phyloP scores from a whole-genome alignment of 768 basidiomycete species.

The Clathrus columnatus region DNA sequence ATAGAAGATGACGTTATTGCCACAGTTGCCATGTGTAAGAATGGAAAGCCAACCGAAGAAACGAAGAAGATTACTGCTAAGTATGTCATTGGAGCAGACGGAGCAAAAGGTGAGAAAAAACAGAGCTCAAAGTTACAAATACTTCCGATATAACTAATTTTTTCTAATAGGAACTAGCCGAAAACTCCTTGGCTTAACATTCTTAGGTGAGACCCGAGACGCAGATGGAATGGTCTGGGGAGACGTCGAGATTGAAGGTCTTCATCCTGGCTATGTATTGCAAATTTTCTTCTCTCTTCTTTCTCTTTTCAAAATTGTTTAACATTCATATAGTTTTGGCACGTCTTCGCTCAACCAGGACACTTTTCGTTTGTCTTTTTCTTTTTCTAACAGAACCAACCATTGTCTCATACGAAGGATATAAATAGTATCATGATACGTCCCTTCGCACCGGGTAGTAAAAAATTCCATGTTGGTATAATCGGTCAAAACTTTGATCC shows the following conservation, averaged over 20 bases:
- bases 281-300: not conserved
- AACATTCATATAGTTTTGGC: slow-evolving; percentile 1
- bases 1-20: slow-evolving; percentile 27
- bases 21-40: slow-evolving; percentile 21
- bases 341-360: not conserved
- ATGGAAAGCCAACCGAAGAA: slow-evolving; percentile 11
- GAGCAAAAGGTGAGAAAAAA: slow-evolving; percentile 20
- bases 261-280: slow-evolving; percentile 22
- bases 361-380: not conserved
- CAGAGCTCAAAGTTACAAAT: not conserved
- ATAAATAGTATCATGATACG: not conserved
- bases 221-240: slow-evolving; percentile 23
- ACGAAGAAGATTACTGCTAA: slow-evolving; percentile 22
- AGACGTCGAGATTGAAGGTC: slow-evolving; percentile 29
- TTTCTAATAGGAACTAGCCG: slow-evolving; percentile 26
- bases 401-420: not conserved
- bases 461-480: not conserved
- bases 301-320: not conserved
- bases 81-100: slow-evolving; percentile 20
- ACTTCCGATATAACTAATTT: not conserved
- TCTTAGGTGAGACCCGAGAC: slow-evolving; percentile 31
- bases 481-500: slow-evolving; percentile 2
- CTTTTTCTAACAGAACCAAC: not conserved
- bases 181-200: slow-evolving; percentile 32
- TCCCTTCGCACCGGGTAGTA: not conserved